phyloP scores from a whole-genome alignment of 2,329 filamentous ascomycete species.

The Pseudogymnoascus sp. region DNA sequence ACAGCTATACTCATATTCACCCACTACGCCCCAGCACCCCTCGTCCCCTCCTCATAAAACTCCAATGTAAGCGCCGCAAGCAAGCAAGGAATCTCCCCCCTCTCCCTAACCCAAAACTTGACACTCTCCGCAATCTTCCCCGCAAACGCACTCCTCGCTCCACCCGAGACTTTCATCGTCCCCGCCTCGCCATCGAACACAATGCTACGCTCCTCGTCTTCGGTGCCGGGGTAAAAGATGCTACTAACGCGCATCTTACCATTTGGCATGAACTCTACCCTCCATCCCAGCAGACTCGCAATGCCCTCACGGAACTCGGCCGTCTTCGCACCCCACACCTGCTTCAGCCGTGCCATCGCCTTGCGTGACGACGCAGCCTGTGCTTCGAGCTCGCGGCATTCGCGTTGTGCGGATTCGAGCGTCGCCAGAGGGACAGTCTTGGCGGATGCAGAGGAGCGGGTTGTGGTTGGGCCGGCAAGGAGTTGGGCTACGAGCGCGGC shows the following conservation, averaged over 20 bases:
- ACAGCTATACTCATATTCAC: constrained; percentile 4
- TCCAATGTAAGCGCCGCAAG: constrained; percentile 85
- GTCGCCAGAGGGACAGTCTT: constrained; percentile 70
- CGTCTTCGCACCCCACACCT: constrained; percentile 87
- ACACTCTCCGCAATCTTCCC: constrained; percentile 78
- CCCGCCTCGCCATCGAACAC: constrained; percentile 90
- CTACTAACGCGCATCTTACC: constrained; percentile 89
- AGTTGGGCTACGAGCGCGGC: constrained; percentile 72
- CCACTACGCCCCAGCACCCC: constrained; percentile 26
- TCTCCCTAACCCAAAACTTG: constrained; percentile 91
- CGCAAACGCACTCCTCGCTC: constrained; percentile 80
- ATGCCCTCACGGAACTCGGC: constrained; percentile 95
- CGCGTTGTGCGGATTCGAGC: constrained; percentile 67
- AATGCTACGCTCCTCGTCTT: constrained; percentile 59
- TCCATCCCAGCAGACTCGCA: constrained; percentile 86
- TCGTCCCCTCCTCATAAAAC: constrained; percentile 67
- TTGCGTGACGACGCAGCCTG: constrained; percentile 73
- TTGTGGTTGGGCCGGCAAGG: constrained; percentile 38
- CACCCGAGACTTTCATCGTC: constrained; percentile 96
- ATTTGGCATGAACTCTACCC: constrained; percentile 93
- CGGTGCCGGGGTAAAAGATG: constrained; percentile 67
- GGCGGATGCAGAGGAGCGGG: constrained; percentile 32
- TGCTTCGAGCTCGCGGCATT: constrained; percentile 64
- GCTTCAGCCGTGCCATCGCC: constrained; percentile 75
- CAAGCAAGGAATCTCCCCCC: constrained; percentile 90